phyloP scores from a whole-genome alignment of 306 rosid species.

The Macrotyloma uniflorum region DNA sequence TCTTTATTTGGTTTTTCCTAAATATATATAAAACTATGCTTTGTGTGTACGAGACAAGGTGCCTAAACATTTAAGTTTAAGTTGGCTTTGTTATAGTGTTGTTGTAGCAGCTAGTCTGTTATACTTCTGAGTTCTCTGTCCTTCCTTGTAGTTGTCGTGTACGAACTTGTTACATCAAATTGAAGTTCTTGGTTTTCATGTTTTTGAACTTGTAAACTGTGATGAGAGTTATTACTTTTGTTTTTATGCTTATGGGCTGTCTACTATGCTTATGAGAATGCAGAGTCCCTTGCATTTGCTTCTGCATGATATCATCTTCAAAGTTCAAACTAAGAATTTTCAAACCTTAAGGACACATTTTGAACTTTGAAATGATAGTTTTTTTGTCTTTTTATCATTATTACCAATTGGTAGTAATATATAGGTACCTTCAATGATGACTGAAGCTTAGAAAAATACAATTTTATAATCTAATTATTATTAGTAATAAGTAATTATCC shows the following conservation, averaged over 20 bases:
- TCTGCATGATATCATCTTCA: not conserved
- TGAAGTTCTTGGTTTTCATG: not conserved
- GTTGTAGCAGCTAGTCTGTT: not conserved
- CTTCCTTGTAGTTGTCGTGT: slow-evolving; percentile 1
- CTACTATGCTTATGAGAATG: not conserved
- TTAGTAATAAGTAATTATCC: too few species aligned
- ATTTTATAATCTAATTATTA: too few species aligned
- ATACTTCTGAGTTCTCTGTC: slow-evolving; percentile 20
- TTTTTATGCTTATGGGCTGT: not conserved
- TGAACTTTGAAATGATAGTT: slow-evolving; percentile 4
- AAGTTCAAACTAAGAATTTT: not conserved
- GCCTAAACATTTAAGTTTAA: not conserved
- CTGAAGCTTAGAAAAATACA: too few species aligned
- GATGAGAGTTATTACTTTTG: not conserved
- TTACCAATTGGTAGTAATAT: not conserved
- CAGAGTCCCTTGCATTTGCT: not conserved
- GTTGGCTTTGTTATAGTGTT: not conserved
- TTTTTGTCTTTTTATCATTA: not conserved
- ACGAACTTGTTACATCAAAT: slow-evolving; percentile 14
- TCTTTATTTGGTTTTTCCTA: not conserved
- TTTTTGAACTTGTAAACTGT: slow-evolving; percentile 3
- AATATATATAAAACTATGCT: not conserved
- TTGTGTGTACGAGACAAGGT: not conserved
- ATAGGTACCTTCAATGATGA: too few species aligned
- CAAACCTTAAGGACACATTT: not conserved